Percentiles rank a stretch among this genome's conserved stretches.
phyloP scores from a whole-genome alignment of 2,329 filamentous ascomycete species.

The Rhynchosporium graminicola region DNA sequence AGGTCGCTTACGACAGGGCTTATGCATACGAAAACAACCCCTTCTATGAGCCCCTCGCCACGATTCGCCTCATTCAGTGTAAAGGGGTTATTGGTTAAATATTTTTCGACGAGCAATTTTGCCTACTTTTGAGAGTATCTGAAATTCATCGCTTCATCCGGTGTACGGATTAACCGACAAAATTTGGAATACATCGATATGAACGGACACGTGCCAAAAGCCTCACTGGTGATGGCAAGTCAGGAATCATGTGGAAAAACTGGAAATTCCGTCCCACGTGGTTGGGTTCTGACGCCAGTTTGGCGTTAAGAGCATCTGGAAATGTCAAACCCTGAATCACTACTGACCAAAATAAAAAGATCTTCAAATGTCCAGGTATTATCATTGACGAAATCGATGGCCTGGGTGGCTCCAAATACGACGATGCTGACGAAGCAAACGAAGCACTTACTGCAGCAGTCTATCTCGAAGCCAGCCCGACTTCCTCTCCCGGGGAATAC shows the following conservation, averaged over 20 bases:
- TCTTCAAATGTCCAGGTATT: not conserved
- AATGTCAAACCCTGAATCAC: not conserved
- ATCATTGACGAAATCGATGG: not conserved
- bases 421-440: not conserved
- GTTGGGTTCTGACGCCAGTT: not conserved
- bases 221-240: not conserved
- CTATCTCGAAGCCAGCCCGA: not conserved
- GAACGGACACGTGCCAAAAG: not conserved
- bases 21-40: too few species aligned
- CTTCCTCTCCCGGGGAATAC: not conserved
- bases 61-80: too few species aligned
- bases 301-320: not conserved
- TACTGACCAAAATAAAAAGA: not conserved
- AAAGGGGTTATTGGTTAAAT: too few species aligned
- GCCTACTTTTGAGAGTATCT: too few species aligned
- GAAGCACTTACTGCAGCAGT: not conserved
- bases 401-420: not conserved
- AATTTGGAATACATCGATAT: too few species aligned
- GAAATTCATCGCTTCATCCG: too few species aligned
- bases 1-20: too few species aligned
- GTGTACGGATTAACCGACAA: too few species aligned
- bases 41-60: too few species aligned
- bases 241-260: not conserved
- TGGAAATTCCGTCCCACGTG: not conserved
- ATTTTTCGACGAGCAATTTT: too few species aligned